Percentiles rank a stretch among this genome's conserved stretches.
These are phyloP conservation scores for Haplosporangium sp. DNA, from an alignment of 371 early-diverging fungal species.

Conservation along the genomic window DNA sequence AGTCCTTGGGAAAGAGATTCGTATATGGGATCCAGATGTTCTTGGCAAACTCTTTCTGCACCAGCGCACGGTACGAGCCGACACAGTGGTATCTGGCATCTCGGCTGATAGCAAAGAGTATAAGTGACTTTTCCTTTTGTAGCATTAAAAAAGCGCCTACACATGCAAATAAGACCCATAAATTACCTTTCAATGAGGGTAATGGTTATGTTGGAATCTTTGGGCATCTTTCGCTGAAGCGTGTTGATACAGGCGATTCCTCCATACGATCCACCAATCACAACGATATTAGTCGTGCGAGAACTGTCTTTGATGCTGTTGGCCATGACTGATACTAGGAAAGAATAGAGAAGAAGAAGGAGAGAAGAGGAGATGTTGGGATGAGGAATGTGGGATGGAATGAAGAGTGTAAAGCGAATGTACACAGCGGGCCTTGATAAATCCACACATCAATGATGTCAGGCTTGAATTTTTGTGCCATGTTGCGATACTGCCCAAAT, in stretches of 20 bases:
- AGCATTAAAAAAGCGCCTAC: no score
- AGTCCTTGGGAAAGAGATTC: slow-evolving; percentile 55
- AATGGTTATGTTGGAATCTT: slow-evolving; percentile 51
- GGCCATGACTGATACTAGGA: background rate
- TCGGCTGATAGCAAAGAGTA: slow-evolving; percentile 17
- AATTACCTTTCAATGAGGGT: slow-evolving; percentile 65
- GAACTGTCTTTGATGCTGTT: background rate
- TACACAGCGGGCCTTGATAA: no score
- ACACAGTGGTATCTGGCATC: slow-evolving; percentile 63
- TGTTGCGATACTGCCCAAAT: no score
- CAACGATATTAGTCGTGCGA: slow-evolving; percentile 44
- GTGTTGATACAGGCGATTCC: slow-evolving; percentile 62
- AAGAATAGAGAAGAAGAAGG: background rate
- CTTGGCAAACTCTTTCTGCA: slow-evolving; percentile 59
- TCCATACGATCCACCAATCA: slow-evolving; percentile 64
- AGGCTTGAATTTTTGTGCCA: no score
- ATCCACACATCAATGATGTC: no score
- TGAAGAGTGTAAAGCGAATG: no score
- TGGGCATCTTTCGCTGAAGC: slow-evolving; percentile 44
- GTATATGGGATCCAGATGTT: slow-evolving; percentile 69
- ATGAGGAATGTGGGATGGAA: no score
- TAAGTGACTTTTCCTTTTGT: no score
- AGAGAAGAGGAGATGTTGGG: background rate
- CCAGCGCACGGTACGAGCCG: slow-evolving; percentile 62
- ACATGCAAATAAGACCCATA: background rate